Evolutionary conservation across 1,139 yeast species (phyloP).

Genomic region (Maudiozyma humilis): DNA sequence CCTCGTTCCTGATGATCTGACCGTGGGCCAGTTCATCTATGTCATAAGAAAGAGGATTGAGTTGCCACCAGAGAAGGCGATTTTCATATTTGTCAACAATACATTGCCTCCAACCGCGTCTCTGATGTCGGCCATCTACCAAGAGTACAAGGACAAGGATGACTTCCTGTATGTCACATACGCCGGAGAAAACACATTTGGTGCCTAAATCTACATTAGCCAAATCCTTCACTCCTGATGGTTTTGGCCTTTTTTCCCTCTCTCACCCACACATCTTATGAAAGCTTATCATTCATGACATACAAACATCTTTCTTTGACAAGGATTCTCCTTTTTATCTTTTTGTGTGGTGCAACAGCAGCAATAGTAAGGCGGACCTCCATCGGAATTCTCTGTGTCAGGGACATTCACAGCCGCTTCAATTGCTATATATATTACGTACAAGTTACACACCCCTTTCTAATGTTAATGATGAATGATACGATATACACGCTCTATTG

Average conservation of each 20-base stretch:
- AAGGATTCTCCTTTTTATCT: no score
- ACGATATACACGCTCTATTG: no score
- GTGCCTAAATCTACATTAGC: constrained; percentile 30
- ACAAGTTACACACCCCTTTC: neutral
- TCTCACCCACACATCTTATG: no score
- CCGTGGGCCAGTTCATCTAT: constrained; percentile 96
- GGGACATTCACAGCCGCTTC: neutral
- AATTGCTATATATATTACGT: neutral
- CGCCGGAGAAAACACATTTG: constrained; percentile 80
- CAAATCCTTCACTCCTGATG: no score
- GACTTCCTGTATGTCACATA: constrained; percentile 92
- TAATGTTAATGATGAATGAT: neutral
- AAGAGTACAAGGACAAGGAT: constrained; percentile 94
- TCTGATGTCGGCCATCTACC: constrained; percentile 85
- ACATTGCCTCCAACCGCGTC: constrained; percentile 97
- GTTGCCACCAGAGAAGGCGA: constrained; percentile 95
- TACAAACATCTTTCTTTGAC: neutral
- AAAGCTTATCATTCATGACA: neutral
- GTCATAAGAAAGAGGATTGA: constrained; percentile 93
- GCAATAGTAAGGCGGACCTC: no score
- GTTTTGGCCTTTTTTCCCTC: no score
- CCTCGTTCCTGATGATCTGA: constrained; percentile 89
- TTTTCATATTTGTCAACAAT: constrained; percentile 91
- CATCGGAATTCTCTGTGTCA: neutral
- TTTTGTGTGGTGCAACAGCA: no score